Conservation (phyloP, 805 yeast genomes). For the Candida verbasci region DNA sequence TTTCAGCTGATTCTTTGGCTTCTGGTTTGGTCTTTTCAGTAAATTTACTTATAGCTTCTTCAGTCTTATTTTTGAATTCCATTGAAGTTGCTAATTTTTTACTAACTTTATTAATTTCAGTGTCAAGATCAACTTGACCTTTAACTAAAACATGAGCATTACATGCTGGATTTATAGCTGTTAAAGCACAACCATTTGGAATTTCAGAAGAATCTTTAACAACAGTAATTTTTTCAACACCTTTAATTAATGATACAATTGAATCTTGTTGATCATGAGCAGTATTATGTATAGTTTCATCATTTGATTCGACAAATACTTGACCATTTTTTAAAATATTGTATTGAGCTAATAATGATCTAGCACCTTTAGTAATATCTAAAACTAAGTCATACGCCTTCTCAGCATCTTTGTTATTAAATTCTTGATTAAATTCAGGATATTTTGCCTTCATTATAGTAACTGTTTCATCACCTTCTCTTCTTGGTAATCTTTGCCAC, state of each 20-base stretch:
- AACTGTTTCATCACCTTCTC: constrained; percentile 62
- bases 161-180: constrained; percentile 73
- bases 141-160: constrained; percentile 88
- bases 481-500: constrained; percentile 97
- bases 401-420: constrained; percentile 60
- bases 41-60: constrained; percentile 78
- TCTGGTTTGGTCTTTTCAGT: constrained; percentile 78
- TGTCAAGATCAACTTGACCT: constrained; percentile 91
- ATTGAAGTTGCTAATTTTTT: constrained; percentile 68
- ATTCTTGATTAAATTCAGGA: constrained; percentile 63
- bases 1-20: constrained; percentile 72
- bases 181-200: constrained; percentile 89
- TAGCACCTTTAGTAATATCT: constrained; percentile 82
- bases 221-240: constrained; percentile 71
- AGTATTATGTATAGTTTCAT: constrained; percentile 44
- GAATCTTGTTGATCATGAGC: constrained; percentile 73
- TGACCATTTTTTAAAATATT: constrained; percentile 84
- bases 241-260: constrained; percentile 89
- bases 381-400: constrained; percentile 79
- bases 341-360: constrained; percentile 90
- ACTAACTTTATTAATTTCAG: constrained; percentile 79
- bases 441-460: constrained; percentile 77
- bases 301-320: constrained; percentile 71
- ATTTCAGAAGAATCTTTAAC: constrained; percentile 51
- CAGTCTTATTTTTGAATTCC: constrained; percentile 54